These are phyloP conservation scores for Yarrowia hollandica DNA, from an alignment of 805 yeast species.

Conservation along the genomic window DNA sequence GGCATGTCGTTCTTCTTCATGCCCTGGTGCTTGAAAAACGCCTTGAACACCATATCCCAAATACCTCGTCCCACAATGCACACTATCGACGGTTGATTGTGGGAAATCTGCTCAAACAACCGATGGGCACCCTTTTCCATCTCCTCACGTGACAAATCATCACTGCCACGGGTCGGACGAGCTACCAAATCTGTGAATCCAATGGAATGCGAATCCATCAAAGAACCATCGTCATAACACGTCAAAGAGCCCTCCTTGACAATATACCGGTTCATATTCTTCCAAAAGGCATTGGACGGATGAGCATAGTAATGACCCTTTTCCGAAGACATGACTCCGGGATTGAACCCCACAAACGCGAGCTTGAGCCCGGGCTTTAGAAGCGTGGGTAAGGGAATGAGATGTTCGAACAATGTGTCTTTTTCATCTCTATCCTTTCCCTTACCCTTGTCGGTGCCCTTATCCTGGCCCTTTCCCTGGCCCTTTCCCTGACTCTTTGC, in stretches of 20 bases:
- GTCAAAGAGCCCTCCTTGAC: slow-evolving; percentile 43
- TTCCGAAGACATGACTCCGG: slow-evolving; percentile 61
- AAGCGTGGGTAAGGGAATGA: slow-evolving; percentile 26
- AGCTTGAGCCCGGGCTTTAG: slow-evolving; percentile 42
- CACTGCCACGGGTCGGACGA: slow-evolving; percentile 61
- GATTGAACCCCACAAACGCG: slow-evolving; percentile 71
- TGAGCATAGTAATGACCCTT: slow-evolving; percentile 75
- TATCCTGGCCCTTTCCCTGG: no score
- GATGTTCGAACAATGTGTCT: no score
- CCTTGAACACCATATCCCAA: slow-evolving; percentile 59
- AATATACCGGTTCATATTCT: slow-evolving; percentile 54
- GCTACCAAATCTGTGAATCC: slow-evolving; percentile 74
- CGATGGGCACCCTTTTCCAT: slow-evolving; percentile 56
- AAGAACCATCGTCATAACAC: slow-evolving; percentile 45
- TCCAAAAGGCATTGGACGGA: slow-evolving; percentile 66
- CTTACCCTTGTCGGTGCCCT: no score
- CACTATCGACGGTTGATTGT: slow-evolving; percentile 46
- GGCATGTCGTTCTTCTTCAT: slow-evolving; percentile 44
- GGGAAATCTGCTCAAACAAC: slow-evolving; percentile 49
- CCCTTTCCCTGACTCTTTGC: no score
- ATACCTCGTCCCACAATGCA: slow-evolving; percentile 74
- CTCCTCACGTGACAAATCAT: slow-evolving; percentile 54
- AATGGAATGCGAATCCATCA: slow-evolving; percentile 49
- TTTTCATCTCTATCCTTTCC: background rate
- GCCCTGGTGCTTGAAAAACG: slow-evolving; percentile 38